Conservation (phyloP, 495 filamentous ascomycete species). For the Penicillium paradoxum region DNA sequence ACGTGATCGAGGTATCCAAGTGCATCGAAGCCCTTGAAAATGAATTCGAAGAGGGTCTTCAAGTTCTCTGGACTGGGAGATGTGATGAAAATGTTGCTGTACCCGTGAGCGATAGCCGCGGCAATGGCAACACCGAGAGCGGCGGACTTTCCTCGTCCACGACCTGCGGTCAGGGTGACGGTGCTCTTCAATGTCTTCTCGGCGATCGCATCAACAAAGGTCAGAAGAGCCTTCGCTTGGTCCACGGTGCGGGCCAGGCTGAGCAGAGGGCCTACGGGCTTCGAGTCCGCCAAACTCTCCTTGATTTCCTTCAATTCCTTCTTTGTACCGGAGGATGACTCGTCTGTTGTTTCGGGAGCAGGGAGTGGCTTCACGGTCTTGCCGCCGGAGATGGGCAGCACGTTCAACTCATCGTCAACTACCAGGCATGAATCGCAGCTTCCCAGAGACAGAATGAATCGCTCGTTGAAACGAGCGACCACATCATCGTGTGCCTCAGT, state of each 20-base stretch:
- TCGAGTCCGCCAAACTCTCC: conserved; percentile 75
- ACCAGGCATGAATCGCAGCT: conserved; percentile 93
- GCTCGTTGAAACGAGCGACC: conserved; percentile 92
- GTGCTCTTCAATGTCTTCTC: conserved; percentile 95
- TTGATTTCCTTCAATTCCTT: conserved; percentile 84
- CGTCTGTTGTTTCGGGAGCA: conserved; percentile 60
- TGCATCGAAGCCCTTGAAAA: conserved; percentile 97
- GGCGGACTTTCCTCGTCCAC: conserved; percentile 96
- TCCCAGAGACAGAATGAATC: conserved; percentile 91
- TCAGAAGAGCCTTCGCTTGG: conserved; percentile 90
- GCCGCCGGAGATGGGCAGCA: conserved; percentile 93
- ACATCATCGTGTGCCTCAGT: conserved; percentile 97
- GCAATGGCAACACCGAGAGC: conserved; percentile 91
- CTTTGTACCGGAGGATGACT: conserved; percentile 57
- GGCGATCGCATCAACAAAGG: conserved; percentile 92
- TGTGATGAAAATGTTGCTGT: conserved; percentile 99
- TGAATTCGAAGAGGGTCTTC: conserved; percentile 96
- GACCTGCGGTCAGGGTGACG: conserved; percentile 85
- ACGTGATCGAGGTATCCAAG: conserved; percentile 88
- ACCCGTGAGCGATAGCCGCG: conserved; percentile 90
- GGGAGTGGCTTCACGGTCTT: conserved; percentile 84
- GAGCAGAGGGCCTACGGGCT: conserved; percentile 79
- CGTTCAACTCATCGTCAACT: conserved; percentile 96
- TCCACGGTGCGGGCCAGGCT: conserved; percentile 84
- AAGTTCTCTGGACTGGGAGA: conserved; percentile 97